These are phyloP conservation scores for Malassezia furfur DNA, from an alignment of 1,284 basidiomycete genomes.

Conservation along the genomic window DNA sequence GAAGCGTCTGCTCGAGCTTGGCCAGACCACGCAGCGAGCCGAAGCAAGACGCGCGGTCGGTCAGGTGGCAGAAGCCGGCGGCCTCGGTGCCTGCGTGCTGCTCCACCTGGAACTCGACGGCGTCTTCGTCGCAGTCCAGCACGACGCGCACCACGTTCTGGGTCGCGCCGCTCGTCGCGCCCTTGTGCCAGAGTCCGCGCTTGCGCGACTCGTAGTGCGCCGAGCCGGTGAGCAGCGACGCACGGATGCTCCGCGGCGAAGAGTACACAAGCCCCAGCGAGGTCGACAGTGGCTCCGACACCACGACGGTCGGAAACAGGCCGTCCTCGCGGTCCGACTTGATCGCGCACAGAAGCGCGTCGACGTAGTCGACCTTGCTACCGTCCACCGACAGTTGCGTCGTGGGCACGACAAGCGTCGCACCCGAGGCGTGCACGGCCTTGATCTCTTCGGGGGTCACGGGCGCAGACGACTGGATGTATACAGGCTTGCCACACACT, in stretches of 20 bases:
- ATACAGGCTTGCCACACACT: constrained; percentile 36
- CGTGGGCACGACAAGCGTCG: constrained; percentile 32
- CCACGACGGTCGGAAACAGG: constrained; percentile 80
- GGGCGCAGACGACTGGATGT: constrained; percentile 19
- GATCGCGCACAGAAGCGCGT: constrained; percentile 54
- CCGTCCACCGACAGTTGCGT: constrained; percentile 21
- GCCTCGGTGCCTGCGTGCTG: constrained; percentile 60
- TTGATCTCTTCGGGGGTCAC: constrained; percentile 25
- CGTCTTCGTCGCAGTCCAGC: constrained; percentile 85
- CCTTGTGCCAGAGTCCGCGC: constrained; percentile 93
- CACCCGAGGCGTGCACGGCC: constrained; percentile 20
- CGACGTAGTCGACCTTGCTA: constrained; percentile 31
- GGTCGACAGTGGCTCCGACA: constrained; percentile 54
- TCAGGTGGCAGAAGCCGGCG: constrained; percentile 78
- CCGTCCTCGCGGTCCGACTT: constrained; percentile 81
- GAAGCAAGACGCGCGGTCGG: constrained; percentile 62
- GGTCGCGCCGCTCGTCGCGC: constrained; percentile 86
- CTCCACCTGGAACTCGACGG: constrained; percentile 79
- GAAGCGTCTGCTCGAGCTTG: constrained; percentile 72
- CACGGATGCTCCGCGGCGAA: constrained; percentile 73
- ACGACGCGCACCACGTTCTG: constrained; percentile 76
- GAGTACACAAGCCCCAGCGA: constrained; percentile 92
- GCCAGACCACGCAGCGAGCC: constrained; percentile 63
- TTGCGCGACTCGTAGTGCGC: constrained; percentile 88
- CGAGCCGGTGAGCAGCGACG: constrained; percentile 76